Conservation (phyloP, 1,284 basidiomycete species). For the Malassezia yamatoensis region DNA sequence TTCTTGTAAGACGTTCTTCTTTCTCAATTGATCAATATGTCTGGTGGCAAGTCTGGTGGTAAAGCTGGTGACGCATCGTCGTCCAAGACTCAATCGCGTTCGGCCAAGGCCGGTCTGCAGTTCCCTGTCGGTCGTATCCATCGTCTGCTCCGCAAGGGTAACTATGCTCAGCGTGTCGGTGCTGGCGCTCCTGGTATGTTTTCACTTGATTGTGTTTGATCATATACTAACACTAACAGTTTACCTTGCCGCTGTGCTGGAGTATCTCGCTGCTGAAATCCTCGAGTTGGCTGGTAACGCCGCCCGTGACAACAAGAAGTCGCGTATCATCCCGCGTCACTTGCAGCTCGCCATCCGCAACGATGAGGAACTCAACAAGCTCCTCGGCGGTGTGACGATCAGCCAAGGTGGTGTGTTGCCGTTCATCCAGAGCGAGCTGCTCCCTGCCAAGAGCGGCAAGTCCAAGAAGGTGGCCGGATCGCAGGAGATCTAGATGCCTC, state of each 20-base stretch:
- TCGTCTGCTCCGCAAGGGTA: constrained; percentile 72
- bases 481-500: constrained; percentile 38
- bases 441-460: constrained; percentile 61
- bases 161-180: constrained; percentile 70
- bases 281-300: constrained; percentile 79
- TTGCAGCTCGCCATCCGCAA: constrained; percentile 73
- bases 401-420: constrained; percentile 84
- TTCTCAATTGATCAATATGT: constrained; percentile 24
- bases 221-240: constrained; percentile 53
- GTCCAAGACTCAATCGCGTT: constrained; percentile 60
- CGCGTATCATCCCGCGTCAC: constrained; percentile 82
- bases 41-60: constrained; percentile 51
- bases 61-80: constrained; percentile 47
- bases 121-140: constrained; percentile 82
- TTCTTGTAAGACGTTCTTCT: constrained; percentile 14
- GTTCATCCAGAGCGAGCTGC: constrained; percentile 55
- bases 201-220: background rate
- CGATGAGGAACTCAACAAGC: constrained; percentile 56
- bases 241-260: constrained; percentile 72
- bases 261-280: constrained; percentile 76
- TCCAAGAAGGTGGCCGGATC: constrained; percentile 46
- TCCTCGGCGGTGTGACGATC: constrained; percentile 74
- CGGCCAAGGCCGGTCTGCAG: constrained; percentile 59
- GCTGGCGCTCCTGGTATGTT: constrained; percentile 62
- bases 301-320: constrained; percentile 61